Evolutionary conservation across 192 early-diverging fungal species (phyloP), one percentile per base, ranked within the genome.

Genomic region (Backusella tuberculispora): DNA sequence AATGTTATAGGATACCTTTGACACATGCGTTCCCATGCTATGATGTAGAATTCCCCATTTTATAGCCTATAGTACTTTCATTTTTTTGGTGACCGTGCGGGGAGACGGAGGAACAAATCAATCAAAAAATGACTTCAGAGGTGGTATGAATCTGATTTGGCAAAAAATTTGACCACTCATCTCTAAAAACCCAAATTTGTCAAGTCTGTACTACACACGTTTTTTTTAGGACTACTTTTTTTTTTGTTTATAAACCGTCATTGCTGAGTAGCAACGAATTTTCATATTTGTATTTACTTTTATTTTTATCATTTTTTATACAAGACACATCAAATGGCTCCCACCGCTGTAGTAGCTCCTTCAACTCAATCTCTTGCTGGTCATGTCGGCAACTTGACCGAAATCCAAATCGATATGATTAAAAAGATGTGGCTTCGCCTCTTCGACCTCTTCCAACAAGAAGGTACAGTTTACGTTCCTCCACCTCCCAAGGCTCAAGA

Each of bases 381-480:
- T 5, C 60, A 73, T 73, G 72, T 37, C 42, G 63, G 72, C n/a
- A 81, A 84, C 76, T 75, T 86, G 72, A 86, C 80, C 38, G 66
- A 74, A n/a, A 74, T 78, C 50, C 83, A 86, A 74, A 81, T 71
- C 26, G 79, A 78, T 71, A 80, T 79, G 64, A 75, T 86, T 21
- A 83, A 86, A 71, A 69, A 84, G 45, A 74, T 86, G 65, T 86
- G 85, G 85, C 70, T 72, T 21, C 76, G 74, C 15, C 74, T 86
- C 24, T 81, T 81, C 26, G 83, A 82, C 26, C 76, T 84, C 72
- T 84, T 84, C 75, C 76, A 84, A 21, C 72, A 73, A 19, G 26
- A 63, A 10, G 72, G 72, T 37, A 43, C 56, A 4, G 10, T 17
- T n/a, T 41, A 6, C 26, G 26, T 15, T 19, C 72, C 63, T 29